Evolutionary conservation across 2,329 filamentous ascomycete genomes (phyloP), one percentile per base, ranked within the genome.

Genomic region (Elsinoe fawcettii): DNA sequence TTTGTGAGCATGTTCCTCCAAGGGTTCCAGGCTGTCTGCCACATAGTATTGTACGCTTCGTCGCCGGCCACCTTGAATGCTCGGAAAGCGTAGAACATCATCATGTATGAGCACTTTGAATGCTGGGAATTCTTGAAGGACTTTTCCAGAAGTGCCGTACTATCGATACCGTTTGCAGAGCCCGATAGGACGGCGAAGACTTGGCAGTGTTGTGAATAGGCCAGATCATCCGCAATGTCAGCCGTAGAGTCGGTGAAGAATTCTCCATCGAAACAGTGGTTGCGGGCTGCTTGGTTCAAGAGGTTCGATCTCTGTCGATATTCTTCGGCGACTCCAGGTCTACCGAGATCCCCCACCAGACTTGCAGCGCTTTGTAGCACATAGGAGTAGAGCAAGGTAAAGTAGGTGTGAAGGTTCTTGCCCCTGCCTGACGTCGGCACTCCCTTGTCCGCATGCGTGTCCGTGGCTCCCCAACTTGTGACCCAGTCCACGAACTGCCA

Each of bases 31-130:
- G 51, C 46, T 22, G n/a, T 14, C 18, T 46, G 65, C 67, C 70
- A 75, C 30, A 67, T 65, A 0, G 49, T 39, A 11, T 74, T 67
- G 23, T 74, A 75, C 1, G 66, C 44, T 1, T 62, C 62, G 7
- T 67, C 67, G 0, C 67, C 69, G 1, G 68, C 71, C 0, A 67
- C 32, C 0, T 70, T 61, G 34, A 74, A 66, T 0, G 73, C 73
- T 0, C 72, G 66, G 7, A 75, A 64, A 0, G 67, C 66, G 54
- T 74, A 75, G 59, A 75, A 75, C 20, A 64, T 64, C 73, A 75
- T 75, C 11, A 61, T 53, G 51, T 59, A 61, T 11, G 59, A 61
- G 51, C 59, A 61, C 16, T 59, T 61, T 11, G 59, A 59, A 37
- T 59, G 56, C 8, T 9, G 5, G 5, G 9, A 5, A 30, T 68